Percentiles rank a stretch among this genome's conserved stretches.
phyloP scores from a whole-genome alignment of 2,329 filamentous ascomycete species.

The Neofusicoccum ribis region DNA sequence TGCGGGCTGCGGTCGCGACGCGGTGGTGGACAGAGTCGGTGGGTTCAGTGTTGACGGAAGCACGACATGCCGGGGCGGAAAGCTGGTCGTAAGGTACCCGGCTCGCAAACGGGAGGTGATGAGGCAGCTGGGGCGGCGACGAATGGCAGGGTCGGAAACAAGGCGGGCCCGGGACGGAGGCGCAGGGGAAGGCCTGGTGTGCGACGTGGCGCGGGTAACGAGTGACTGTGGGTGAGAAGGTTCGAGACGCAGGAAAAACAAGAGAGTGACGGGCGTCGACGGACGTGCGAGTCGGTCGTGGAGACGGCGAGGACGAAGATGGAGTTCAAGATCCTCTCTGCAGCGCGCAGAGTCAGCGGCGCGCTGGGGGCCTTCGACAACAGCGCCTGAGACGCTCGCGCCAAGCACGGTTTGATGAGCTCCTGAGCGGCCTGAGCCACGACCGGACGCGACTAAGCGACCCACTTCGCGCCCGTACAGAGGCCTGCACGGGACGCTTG shows the following conservation, averaged over 20 bases:
- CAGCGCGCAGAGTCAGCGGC: slow-evolving; percentile 16
- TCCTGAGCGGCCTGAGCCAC: slow-evolving; percentile 17
- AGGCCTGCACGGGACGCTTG: background rate
- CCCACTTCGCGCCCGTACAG: slow-evolving; percentile 7
- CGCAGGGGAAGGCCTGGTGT: slow-evolving; percentile 22
- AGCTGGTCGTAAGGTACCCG: slow-evolving; percentile 19
- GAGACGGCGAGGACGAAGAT: slow-evolving; percentile 13
- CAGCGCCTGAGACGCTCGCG: slow-evolving; percentile 13
- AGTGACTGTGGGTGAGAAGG: slow-evolving; percentile 34
- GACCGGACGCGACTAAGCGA: background rate
- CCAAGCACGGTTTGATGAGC: slow-evolving; percentile 16
- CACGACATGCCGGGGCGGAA: slow-evolving; percentile 19
- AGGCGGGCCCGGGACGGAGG: slow-evolving; percentile 19
- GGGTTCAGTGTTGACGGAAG: slow-evolving; percentile 22
- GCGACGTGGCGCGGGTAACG: slow-evolving; percentile 30
- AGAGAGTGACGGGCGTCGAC: slow-evolving; percentile 10
- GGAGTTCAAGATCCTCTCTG: slow-evolving; percentile 16
- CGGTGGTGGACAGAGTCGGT: slow-evolving; percentile 24
- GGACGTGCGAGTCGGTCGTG: slow-evolving; percentile 14
- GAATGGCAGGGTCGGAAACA: slow-evolving; percentile 20
- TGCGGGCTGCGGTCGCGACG: slow-evolving; percentile 22
- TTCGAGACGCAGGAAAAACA: slow-evolving; percentile 6
- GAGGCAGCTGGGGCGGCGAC: slow-evolving; percentile 10
- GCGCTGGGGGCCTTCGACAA: slow-evolving; percentile 13
- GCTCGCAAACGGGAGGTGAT: slow-evolving; percentile 20